Conservation (phyloP, 176 grass and related monocot genomes). For the Aegilops sharonensis region DNA sequence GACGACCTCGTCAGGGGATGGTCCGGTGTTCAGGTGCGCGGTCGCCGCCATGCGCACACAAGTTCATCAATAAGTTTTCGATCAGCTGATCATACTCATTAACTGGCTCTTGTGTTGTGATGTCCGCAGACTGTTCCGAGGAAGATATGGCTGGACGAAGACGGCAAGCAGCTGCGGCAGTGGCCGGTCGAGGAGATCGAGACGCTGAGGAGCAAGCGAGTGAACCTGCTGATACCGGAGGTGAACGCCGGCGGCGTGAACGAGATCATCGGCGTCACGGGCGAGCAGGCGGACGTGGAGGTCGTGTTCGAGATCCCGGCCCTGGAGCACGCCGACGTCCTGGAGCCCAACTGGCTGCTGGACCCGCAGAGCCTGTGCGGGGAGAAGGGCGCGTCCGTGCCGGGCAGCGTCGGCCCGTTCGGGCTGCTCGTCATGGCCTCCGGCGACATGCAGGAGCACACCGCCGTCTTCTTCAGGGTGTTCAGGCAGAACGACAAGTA, state of each 20-base stretch:
- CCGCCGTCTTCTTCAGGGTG: slow-evolving; percentile 75
- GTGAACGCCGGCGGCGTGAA: slow-evolving; percentile 7
- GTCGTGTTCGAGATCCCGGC: slow-evolving; percentile 46
- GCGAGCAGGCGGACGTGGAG: slow-evolving; percentile 68
- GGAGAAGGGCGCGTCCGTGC: slow-evolving; percentile 46
- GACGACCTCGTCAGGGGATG: slow-evolving; percentile 45
- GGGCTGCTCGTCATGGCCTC: slow-evolving; percentile 66
- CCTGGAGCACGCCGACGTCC: slow-evolving; percentile 38
- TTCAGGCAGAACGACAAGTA: slow-evolving; percentile 33
- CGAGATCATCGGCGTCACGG: slow-evolving; percentile 58
- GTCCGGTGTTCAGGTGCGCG: slow-evolving; percentile 48
- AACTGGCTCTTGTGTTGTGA: neutral
- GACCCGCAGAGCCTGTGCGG: slow-evolving; percentile 63
- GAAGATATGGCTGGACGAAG: neutral
- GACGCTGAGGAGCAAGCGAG: neutral
- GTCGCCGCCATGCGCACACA: neutral
- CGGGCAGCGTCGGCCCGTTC: slow-evolving; percentile 68
- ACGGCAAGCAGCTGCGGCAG: neutral
- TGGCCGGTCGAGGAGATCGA: slow-evolving; percentile 5
- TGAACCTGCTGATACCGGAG: neutral
- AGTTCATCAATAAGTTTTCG: neutral
- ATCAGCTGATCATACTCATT: neutral
- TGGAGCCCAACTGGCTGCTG: slow-evolving; percentile 37
- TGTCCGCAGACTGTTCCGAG: neutral
- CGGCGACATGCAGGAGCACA: slow-evolving; percentile 56